Base-by-base conservation (phyloP, 345 rosid species). In the Rhodamnia rubescens region DNA sequence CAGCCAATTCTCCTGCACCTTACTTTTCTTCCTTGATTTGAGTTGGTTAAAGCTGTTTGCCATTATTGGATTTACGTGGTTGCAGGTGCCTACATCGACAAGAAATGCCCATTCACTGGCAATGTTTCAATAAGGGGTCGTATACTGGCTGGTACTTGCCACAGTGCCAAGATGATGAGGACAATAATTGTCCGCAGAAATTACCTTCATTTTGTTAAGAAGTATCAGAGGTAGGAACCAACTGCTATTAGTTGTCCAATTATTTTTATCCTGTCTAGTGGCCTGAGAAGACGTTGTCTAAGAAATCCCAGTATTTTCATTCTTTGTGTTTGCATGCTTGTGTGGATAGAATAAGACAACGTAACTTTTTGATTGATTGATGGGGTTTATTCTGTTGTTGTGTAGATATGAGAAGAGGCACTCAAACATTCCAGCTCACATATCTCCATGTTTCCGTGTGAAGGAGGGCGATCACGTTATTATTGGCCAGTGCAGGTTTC, bases 401-500 rank as follows among this genome's bases (percentile, higher is more conserved):
- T 61, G 53, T 59, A 84, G 85, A 51, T 84, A 90, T 12, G 92
- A 90, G 90, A 90, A 90, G 87, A 86, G 92, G 80, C 90, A 88
- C 85, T 89, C 92, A 13, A 90, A 90, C 86, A 90, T 90, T 84
- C 88, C 92, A 16, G 92, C 90, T 21, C 90, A 90, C 36, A 58
- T 87, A 44, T 87, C 92, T 27, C 92, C 92, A 18, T 90, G 90
- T 84, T 90, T 88, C 88, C 92, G 89, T 83, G 90, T 90, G 55
- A 90, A 69, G 59, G 92, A 89, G 80, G 90, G 92, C 16, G 92
- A 90, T 57, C 85, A 89, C 82, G 90, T 90, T 26, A 90, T 81
- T 36, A 87, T 90, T 69, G 92, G 92, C 51, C 85, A 84, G 53
- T 84, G 85, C 85, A 61, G 85, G 85, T 84, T 84, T 52, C 40